Percentiles rank a stretch among this genome's conserved stretches.
Conservation (phyloP, 495 filamentous ascomycete genomes). For the Penicillium cataractarum region DNA sequence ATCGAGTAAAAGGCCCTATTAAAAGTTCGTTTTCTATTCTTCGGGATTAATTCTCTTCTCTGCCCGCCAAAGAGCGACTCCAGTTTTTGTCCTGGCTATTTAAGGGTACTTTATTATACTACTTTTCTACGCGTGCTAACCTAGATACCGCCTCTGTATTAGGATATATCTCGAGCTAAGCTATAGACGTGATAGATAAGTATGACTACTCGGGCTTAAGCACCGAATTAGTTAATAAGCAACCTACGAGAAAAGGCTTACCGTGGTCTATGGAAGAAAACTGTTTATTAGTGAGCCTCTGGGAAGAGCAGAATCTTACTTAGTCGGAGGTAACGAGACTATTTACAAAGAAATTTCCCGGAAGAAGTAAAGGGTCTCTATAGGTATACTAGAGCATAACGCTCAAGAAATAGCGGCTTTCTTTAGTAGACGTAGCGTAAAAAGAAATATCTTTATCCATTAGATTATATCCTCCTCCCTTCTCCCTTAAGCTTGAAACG, state of each 20-base stretch:
- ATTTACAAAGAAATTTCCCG: conserved; percentile 17
- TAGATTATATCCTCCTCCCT: too few relatives aligned
- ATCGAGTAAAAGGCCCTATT: background rate
- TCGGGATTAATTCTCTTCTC: conserved; percentile 18
- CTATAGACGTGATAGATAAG: background rate
- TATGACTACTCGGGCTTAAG: background rate
- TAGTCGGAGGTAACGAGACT: conserved; percentile 16
- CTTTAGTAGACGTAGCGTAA: too few relatives aligned
- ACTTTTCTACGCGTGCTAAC: background rate
- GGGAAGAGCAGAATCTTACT: conserved; percentile 18
- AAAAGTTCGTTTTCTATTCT: conserved; percentile 10
- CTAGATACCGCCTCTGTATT: background rate
- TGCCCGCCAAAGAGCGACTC: conserved; percentile 18
- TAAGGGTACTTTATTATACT: conserved; percentile 16
- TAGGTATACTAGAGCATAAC: conserved; percentile 20
- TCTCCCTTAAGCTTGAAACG: too few relatives aligned
- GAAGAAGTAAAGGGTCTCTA: conserved; percentile 19
- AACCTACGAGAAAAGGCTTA: conserved; percentile 15
- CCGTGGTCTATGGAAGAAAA: conserved; percentile 14
- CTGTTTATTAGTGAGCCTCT: conserved; percentile 17
- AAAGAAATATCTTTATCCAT: too few relatives aligned
- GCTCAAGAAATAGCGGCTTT: conserved; percentile 11
- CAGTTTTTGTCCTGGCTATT: conserved; percentile 24
- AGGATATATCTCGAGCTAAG: background rate
- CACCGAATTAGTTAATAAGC: background rate